Percentiles rank a stretch among this genome's conserved stretches.
These are phyloP conservation scores for Leptographium lundbergii DNA, from an alignment of 2,329 filamentous ascomycete genomes.

Conservation along the genomic window DNA sequence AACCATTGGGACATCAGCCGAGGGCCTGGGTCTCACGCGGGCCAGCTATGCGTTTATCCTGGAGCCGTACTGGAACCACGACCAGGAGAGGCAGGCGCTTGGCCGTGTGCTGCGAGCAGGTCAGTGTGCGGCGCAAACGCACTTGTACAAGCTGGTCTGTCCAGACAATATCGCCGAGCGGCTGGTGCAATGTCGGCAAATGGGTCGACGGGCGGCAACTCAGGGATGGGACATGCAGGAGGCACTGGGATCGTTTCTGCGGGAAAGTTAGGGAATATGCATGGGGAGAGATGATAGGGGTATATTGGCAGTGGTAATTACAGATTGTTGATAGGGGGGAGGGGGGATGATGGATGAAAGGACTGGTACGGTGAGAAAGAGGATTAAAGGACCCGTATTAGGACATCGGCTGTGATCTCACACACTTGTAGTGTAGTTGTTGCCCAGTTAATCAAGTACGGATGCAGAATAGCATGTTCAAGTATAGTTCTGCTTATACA, in stretches of 20 bases:
- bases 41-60: constrained; percentile 1
- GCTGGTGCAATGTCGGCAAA: constrained; percentile 1
- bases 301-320: no score
- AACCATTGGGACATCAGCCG: background rate
- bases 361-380: no score
- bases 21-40: constrained; percentile 2
- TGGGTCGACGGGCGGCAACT: background rate
- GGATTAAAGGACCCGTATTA: no score
- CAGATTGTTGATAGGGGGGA: no score
- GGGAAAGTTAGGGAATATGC: background rate
- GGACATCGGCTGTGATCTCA: no score
- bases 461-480: no score
- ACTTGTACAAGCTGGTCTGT: background rate
- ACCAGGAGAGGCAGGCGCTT: constrained; percentile 1
- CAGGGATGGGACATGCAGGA: background rate
- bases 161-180: constrained; percentile 1
- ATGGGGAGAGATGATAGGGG: no score
- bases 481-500: no score
- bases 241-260: background rate
- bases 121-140: background rate
- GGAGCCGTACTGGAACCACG: constrained; percentile 2
- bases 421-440: no score
- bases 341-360: no score
- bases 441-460: no score
- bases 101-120: background rate